Evolutionary conservation across 2,329 filamentous ascomycete species (phyloP).

Genomic region (Neopestalotiopsis sp.): DNA sequence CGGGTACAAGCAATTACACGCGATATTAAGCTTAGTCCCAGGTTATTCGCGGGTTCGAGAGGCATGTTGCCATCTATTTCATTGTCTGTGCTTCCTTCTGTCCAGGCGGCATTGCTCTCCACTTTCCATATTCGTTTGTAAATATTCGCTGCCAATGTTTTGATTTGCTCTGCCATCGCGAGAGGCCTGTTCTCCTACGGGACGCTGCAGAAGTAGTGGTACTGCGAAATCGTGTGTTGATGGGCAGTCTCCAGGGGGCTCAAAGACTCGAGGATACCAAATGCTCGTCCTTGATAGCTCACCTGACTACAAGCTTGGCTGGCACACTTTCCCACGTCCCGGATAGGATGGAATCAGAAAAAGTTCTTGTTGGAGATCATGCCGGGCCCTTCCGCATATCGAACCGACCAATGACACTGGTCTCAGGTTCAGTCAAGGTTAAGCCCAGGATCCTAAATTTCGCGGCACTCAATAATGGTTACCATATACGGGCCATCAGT

Average conservation of each 20-base stretch:
- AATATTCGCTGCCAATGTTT: slow-evolving; percentile 32
- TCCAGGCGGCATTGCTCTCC: slow-evolving; percentile 31
- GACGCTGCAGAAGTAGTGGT: slow-evolving; percentile 43
- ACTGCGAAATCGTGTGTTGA: slow-evolving; percentile 38
- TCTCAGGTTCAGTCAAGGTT: background rate
- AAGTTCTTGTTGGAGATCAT: slow-evolving; percentile 8
- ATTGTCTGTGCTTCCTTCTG: slow-evolving; percentile 25
- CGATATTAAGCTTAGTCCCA: slow-evolving; percentile 28
- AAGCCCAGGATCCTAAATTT: background rate
- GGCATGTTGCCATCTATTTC: slow-evolving; percentile 20
- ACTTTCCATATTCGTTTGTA: slow-evolving; percentile 39
- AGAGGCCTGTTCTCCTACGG: slow-evolving; percentile 36
- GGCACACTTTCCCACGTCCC: background rate
- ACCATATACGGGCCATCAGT: slow-evolving; percentile 22
- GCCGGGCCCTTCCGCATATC: slow-evolving; percentile 6
- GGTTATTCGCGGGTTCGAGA: slow-evolving; percentile 21
- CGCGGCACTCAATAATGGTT: background rate
- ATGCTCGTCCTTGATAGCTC: slow-evolving; percentile 9
- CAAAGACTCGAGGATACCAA: slow-evolving; percentile 45
- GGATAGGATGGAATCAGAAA: background rate
- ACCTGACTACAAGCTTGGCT: background rate
- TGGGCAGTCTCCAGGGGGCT: slow-evolving; percentile 35
- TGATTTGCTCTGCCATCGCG: slow-evolving; percentile 33
- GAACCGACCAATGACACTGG: slow-evolving; percentile 19
- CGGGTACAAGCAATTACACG: slow-evolving; percentile 25